A percentile compares a stretch with the other conserved stretches of the same genome.
Evolutionary conservation across 495 filamentous ascomycete species (phyloP).

Genomic region (Cladorrhinum samala): DNA sequence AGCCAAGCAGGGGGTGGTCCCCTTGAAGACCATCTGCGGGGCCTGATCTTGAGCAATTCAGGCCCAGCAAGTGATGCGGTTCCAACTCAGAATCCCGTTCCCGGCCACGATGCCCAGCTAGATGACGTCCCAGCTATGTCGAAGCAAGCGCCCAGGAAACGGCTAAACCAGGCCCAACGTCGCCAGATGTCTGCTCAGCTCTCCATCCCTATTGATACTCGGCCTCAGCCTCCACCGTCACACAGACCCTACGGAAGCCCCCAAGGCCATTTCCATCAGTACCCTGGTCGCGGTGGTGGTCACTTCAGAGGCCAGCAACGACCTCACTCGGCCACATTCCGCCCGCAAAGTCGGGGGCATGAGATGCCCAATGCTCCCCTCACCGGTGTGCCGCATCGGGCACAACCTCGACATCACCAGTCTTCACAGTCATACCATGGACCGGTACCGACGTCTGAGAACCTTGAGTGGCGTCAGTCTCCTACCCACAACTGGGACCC

Average conservation of each 20-base stretch:
- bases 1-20: constrained; percentile 11
- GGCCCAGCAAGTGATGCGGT: not conserved
- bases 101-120: not conserved
- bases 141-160: constrained; percentile 30
- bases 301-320: constrained; percentile 12
- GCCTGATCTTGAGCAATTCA: constrained; percentile 34
- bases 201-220: constrained; percentile 44
- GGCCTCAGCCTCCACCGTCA: constrained; percentile 20
- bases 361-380: constrained; percentile 2
- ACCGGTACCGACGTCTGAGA: constrained; percentile 13
- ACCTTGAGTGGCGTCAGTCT: constrained; percentile 20
- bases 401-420: constrained; percentile 20
- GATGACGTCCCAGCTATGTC: not conserved
- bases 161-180: constrained; percentile 50
- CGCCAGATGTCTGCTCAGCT: constrained; percentile 49
- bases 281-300: constrained; percentile 12
- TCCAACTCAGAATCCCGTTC: not conserved
- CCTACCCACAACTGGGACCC: constrained; percentile 9
- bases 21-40: constrained; percentile 39
- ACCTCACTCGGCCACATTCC: constrained; percentile 23
- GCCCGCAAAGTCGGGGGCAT: constrained; percentile 14
- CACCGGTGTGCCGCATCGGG: constrained; percentile 2
- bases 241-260: constrained; percentile 11
- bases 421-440: constrained; percentile 26
- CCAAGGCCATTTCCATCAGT: constrained; percentile 14